Evolutionary conservation across 352 stramenopile genomes (phyloP), one percentile per base, ranked within the genome.

Genomic region (Thalassiosira ordinaria): DNA sequence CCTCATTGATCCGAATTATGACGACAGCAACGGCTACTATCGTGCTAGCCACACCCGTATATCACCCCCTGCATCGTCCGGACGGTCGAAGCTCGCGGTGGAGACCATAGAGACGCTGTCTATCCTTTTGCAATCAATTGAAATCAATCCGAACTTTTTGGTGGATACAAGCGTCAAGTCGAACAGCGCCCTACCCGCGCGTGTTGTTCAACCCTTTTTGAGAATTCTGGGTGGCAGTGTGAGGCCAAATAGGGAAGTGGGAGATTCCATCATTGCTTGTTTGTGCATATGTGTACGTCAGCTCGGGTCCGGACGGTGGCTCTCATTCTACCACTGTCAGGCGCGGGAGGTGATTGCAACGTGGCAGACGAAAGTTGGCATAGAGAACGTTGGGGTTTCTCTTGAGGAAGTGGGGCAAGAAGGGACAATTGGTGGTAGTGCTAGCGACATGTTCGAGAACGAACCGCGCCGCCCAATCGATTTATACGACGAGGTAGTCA

Each of bases 141-240:
- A 84, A 56, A 61, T 78, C n/a, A 88, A 64, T 51, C 70, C 82
- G 2, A 61, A 41, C 44, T 59, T 49, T 14, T 72, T 84, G 22
- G 62, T 72, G 35, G 69, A 85, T 61, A 82, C 41, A 27, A 88
- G 64, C 89, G 92, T 67, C 88, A 97, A 80, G 87, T 96, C 44
- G 88, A 94, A 44, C 94, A 94, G 75, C 86, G 89, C 31, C 80
- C 84, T 88, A 59, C 91, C 82, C 83, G 91, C 73, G 91, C 93
- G 83, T 91, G 94, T 80, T 84, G 89, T 87, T 49, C 93, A 86
- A 79, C 88, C 91, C 24, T 86, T 94, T 49, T 70, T 93, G 22
- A 52, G 91, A 76, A 78, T 95, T 20, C 70, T 95, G 8, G 55
- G 68, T 68, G 69, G 85, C 27, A 86, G 87, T 47, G 73, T 74